Conservation (phyloP, 495 filamentous ascomycete genomes). For the Chaetomidium leptoderma region DNA sequence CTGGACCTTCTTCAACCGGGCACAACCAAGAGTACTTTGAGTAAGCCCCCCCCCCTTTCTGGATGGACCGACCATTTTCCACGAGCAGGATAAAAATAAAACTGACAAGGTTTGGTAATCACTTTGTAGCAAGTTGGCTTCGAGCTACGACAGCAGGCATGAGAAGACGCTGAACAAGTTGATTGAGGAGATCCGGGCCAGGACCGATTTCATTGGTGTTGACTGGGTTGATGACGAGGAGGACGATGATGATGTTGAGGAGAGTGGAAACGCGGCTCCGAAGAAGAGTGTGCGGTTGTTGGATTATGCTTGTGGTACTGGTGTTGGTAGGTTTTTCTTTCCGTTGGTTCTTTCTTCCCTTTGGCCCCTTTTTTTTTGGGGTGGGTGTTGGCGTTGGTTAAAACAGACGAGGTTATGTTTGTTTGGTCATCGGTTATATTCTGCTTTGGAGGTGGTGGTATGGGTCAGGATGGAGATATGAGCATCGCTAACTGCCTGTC, state of each 20-base stretch:
- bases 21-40: slow-evolving; percentile 46
- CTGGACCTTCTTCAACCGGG: slow-evolving; percentile 20
- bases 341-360: slow-evolving; percentile 36
- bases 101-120: no score
- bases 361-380: no score
- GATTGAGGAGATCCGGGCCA: slow-evolving; percentile 46
- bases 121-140: slow-evolving; percentile 39
- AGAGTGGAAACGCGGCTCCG: slow-evolving; percentile 32
- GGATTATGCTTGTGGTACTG: slow-evolving; percentile 76
- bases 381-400: no score
- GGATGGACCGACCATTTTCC: not conserved
- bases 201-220: slow-evolving; percentile 60
- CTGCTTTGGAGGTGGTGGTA: no score
- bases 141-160: slow-evolving; percentile 40
- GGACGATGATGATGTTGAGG: slow-evolving; percentile 30
- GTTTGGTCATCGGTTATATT: slow-evolving; percentile 26
- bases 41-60: slow-evolving; percentile 24
- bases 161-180: slow-evolving; percentile 36
- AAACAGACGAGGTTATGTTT: no score
- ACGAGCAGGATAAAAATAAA: no score
- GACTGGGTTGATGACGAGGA: slow-evolving; percentile 44
- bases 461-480: not conserved
- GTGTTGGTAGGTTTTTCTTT: slow-evolving; percentile 41
- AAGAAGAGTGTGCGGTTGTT: slow-evolving; percentile 54
- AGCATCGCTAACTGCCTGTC: slow-evolving; percentile 10